Conservation (phyloP, 2,329 filamentous ascomycete genomes). For the Chaetomium sp. region DNA sequence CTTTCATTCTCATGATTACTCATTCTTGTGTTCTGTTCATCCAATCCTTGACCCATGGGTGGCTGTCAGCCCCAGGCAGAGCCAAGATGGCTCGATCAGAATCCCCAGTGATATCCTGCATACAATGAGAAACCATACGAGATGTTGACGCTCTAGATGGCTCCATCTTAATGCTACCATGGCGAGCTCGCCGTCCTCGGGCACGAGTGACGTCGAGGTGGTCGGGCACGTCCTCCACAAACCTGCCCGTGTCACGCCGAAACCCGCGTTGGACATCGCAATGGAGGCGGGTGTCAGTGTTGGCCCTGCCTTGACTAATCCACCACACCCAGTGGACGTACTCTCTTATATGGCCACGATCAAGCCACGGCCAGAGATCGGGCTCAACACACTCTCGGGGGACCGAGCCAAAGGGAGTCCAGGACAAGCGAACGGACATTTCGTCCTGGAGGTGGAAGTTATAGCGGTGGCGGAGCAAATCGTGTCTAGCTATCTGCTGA, state of each 20-base stretch:
- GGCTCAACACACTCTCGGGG: not conserved
- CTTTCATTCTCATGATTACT: too few species aligned
- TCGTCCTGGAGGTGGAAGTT: slow-evolving; percentile 4
- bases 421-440: not conserved
- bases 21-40: too few species aligned
- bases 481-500: not conserved
- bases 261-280: not conserved
- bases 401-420: slow-evolving; percentile 1
- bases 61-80: not conserved
- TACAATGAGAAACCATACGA: slow-evolving; percentile 2
- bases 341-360: not conserved
- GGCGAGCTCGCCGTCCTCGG: not conserved
- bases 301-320: not conserved
- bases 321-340: slow-evolving; percentile 4
- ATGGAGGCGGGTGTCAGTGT: not conserved
- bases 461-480: slow-evolving; percentile 2
- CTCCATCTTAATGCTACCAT: not conserved
- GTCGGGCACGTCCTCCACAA: not conserved
- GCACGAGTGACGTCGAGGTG: not conserved
- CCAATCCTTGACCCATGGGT: slow-evolving; percentile 4
- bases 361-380: slow-evolving; percentile 2
- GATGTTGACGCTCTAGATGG: not conserved
- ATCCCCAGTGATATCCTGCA: not conserved
- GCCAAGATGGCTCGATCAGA: not conserved
- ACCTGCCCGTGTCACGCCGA: not conserved